These are phyloP conservation scores for Inga oerstediana DNA, from an alignment of 306 rosid species.

Conservation along the genomic window DNA sequence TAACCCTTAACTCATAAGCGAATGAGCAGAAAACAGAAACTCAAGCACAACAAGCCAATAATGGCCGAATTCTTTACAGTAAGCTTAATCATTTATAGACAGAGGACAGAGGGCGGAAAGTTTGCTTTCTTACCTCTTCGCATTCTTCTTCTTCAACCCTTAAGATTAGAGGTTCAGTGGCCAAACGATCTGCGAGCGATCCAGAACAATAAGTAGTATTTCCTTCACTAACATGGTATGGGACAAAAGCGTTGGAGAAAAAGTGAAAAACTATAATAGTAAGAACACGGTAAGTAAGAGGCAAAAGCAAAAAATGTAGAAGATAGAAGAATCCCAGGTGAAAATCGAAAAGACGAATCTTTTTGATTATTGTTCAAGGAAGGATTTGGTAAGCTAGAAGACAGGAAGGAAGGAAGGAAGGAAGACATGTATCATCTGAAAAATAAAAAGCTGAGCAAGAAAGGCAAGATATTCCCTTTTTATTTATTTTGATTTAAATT, in stretches of 20 bases:
- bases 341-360: constrained; percentile 25
- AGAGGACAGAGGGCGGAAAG: not conserved
- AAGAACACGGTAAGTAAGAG: not conserved
- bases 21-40: not conserved
- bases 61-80: not conserved
- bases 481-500: not conserved
- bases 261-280: not conserved
- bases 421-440: constrained; percentile 25
- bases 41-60: not conserved
- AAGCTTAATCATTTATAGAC: constrained; percentile 2
- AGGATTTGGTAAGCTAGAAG: not conserved
- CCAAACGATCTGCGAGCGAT: constrained; percentile 25
- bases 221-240: constrained; percentile 16
- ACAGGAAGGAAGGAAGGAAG: not conserved
- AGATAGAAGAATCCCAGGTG: constrained; percentile 22
- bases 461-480: not conserved
- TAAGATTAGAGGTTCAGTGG: not conserved
- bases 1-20: constrained; percentile 11
- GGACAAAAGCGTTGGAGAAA: constrained; percentile 7
- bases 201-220: constrained; percentile 29
- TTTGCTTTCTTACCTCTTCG: constrained; percentile 16
- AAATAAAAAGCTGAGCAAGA: constrained; percentile 10
- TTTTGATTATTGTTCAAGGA: constrained; percentile 20
- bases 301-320: not conserved
- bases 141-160: constrained; percentile 2